Evolutionary conservation across 1,284 basidiomycete genomes (phyloP), one percentile per base, ranked within the genome.

Genomic region (Meira miltonrushii): DNA sequence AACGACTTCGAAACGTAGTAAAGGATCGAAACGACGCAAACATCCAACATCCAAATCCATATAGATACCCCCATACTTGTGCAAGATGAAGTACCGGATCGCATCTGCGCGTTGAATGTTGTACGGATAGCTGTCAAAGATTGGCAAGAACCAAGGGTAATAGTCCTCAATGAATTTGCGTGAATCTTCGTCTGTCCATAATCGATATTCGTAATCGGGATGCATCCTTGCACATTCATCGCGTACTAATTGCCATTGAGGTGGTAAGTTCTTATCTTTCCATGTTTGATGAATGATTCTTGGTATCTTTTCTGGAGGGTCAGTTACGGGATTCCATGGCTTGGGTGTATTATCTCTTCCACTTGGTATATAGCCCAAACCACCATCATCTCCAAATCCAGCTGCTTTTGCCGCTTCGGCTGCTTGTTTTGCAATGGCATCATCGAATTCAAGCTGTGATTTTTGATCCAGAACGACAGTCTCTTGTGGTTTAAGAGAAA

Each of bases 1-100:
- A 69, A 97, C 87, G 74, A 94, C 88, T 47, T 92, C 87, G 82
- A 90, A 90, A 23, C 86, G 83, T 57, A 97, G 82, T 19, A 99
- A 84, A 9, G 89, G 88, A 78, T 96, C 94, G 64, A 97, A 81
- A 11, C 88, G 86, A n/a, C 90, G 86, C 43, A 87, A 80, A 78
- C 95, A 98, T 37, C 95, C 95, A 67, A 98, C 89, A 79, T 99
- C 94, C 64, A 98, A 84, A 81, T 99, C 95, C 79, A 98, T 84
- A 81, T 98, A 98, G 63, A 98, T 81, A 47, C 95, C 95, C 46
- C 94, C 95, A 77, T 89, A 75, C 76, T 93, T 85, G 79, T 98
- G 86, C 46, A 98, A 86, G 58, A 99, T 86, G 80, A 98, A 97
- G 82, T 99, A 99, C 48, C 95, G 92, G 74, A 98, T 97, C 39